Percentiles rank a stretch among this genome's conserved stretches.
These are phyloP conservation scores for Rhazya stricta DNA, from an alignment of 257 asterid genomes.

Conservation along the genomic window DNA sequence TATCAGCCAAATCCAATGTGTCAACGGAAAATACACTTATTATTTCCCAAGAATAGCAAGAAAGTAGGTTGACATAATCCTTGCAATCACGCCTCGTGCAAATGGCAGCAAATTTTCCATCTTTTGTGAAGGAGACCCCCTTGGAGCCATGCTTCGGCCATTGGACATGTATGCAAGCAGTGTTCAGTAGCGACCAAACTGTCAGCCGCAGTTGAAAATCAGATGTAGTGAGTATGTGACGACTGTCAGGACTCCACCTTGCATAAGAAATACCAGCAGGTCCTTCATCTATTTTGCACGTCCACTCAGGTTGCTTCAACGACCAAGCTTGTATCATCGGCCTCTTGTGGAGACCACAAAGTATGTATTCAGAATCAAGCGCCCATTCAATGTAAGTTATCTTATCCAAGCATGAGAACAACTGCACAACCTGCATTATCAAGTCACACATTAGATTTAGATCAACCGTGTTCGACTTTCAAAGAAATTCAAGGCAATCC, in stretches of 20 bases:
- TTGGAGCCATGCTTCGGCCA: constrained; percentile 95
- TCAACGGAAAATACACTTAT: constrained; percentile 95
- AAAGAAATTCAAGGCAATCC: not conserved
- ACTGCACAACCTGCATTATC: constrained; percentile 67
- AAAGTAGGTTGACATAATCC: constrained; percentile 86
- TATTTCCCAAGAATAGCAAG: constrained; percentile 90
- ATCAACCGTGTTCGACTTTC: not conserved
- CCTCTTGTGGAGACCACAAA: constrained; percentile 84
- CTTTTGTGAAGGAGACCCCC: constrained; percentile 94
- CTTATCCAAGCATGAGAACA: constrained; percentile 91
- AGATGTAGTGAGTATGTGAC: constrained; percentile 96
- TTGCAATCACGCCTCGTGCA: constrained; percentile 99
- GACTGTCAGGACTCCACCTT: constrained; percentile 99
- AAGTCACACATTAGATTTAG: not conserved
- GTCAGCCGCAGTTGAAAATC: constrained; percentile 89
- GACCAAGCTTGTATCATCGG: constrained; percentile 99
- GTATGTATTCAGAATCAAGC: constrained; percentile 86
- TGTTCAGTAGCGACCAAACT: constrained; percentile 91
- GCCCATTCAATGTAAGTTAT: constrained; percentile 97
- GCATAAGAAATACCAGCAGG: constrained; percentile 93
- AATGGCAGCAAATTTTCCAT: constrained; percentile 92
- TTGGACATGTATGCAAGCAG: constrained; percentile 92
- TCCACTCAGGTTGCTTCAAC: constrained; percentile 93
- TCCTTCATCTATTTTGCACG: constrained; percentile 98
- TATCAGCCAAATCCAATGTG: constrained; percentile 87